Base-by-base conservation (phyloP, 192 early-diverging fungal species). In the Geranomyces variabilis region DNA sequence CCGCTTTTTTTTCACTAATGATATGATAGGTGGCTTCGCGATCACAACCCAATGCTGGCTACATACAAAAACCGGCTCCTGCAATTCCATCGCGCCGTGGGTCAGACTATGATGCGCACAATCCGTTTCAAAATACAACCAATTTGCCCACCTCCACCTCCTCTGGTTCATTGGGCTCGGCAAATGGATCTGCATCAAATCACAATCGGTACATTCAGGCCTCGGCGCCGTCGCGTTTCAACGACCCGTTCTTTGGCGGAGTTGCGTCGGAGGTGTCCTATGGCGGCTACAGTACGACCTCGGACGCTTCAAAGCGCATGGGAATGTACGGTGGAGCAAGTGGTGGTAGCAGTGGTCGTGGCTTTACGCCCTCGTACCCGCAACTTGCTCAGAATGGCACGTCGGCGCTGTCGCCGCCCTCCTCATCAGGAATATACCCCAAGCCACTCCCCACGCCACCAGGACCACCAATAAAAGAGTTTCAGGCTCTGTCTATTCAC, bases 71-170 rank as follows among this genome's bases (percentile, higher is more conserved):
- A 29, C 58, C 58, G 29, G 21, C 31, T 3, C 58, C 58, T 4
- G 31, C 58, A 33, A 7, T 31, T 4, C 58, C 17, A 29, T 33
- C 29, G 1, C 58, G 22, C 17, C 24, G 58, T 30, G 21, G 29
- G 29, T 17, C 24, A 8, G 44, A 29, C 12, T 64, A 41, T 44
- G 21, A 64, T 17, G 19, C 47, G 21, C 66, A 80, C 46, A 70
- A 80, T 61, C 80, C 74, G 14, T 78, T 81, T 34, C 21, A 34
- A 24, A 74, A 76, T 49, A 67, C 71, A 49, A 67, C 72, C 41
- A 72, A 69, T 30, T 57, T 62, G 15, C 63, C 41, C 62, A 21
- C 31, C 15, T 53, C 51, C 7, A 53, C 4, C 19, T 53, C 51
- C 7, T 53, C 51, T 7, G n/a, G n/a, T 3, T 26, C 51, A n/a